A percentile compares a stretch with the other conserved stretches of the same genome.
These are phyloP conservation scores for Tephrocybe sp. DNA, from an alignment of 768 basidiomycete species.

Conservation along the genomic window DNA sequence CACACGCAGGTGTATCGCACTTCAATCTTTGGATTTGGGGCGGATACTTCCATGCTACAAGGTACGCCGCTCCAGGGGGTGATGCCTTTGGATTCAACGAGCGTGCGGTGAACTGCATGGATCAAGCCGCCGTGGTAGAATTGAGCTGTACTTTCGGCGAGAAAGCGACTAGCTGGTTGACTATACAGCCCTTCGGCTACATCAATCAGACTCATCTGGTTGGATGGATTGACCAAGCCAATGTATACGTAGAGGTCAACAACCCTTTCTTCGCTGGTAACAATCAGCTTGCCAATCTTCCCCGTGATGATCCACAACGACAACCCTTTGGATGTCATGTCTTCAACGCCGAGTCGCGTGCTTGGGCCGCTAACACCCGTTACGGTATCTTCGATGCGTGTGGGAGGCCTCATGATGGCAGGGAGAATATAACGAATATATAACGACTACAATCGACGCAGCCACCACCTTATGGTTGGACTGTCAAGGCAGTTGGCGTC, in stretches of 20 bases:
- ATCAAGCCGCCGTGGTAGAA: constrained; percentile 1
- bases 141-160: not conserved
- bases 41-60: not conserved
- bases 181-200: not conserved
- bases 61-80: not conserved
- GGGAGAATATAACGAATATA: not conserved
- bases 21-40: not conserved
- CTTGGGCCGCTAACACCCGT: not conserved
- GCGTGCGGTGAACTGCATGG: not conserved
- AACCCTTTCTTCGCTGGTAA: constrained; percentile 1
- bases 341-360: not conserved
- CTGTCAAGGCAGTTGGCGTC: not conserved
- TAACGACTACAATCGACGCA: not conserved
- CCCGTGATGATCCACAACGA: not conserved
- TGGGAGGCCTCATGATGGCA: not conserved
- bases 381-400: constrained; percentile 1
- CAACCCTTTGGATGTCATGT: not conserved
- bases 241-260: not conserved
- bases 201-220: not conserved
- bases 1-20: not conserved
- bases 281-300: no score
- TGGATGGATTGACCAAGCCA: not conserved
- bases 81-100: not conserved
- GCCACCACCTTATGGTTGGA: no score
- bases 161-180: not conserved